Evolutionary conservation across 352 stramenopile genomes (phyloP), one percentile per base, ranked within the genome.

Genomic region (Pythium biforme): DNA sequence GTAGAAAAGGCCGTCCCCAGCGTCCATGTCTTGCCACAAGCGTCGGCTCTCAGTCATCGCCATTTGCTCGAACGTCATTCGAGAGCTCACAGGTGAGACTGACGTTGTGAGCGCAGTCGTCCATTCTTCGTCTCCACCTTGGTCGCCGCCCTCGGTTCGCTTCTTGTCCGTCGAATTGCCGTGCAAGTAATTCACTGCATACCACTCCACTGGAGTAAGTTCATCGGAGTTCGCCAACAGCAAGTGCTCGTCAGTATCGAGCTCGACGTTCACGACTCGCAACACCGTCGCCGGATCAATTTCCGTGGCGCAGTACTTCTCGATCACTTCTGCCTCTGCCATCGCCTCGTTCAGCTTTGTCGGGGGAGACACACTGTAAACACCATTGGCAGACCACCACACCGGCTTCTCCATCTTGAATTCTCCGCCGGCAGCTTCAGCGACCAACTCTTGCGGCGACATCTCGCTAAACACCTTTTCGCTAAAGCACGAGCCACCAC

Each of bases 381-480:
- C 64, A 54, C 74, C 60, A 49, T 72, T 81, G 14, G 70, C 69
- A 27, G 72, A 79, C 83, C 83, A 93, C 83, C 81, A 90, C 20
- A 70, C 77, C 20, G 83, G 83, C 52, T 88, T 92, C 52, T 89
- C 75, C 17, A 90, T 66, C 26, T 66, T 73, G n/a, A 59, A 33
- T 19, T 61, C 66, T 15, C 66, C 75, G 23, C 72, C 50, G 5
- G n/a, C 39, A 34, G 49, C 65, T 22, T 77, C 78, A 37, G 70
- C 74, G 14, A 95, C 66, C n/a, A 92, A 59, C 47, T 95, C 86
- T 15, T 77, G 65, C 3, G 83, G 83, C 2, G 70, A 79, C 77
- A 93, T 88, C 55, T 92, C 82, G 22, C 77, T 69, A 56, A 93
- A 94, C 1, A 89, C 72, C 59, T 94, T 95, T 19, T 93, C 86